Evolutionary conservation across 2,329 filamentous ascomycete genomes (phyloP).

Genomic region (Fusarium sp.): DNA sequence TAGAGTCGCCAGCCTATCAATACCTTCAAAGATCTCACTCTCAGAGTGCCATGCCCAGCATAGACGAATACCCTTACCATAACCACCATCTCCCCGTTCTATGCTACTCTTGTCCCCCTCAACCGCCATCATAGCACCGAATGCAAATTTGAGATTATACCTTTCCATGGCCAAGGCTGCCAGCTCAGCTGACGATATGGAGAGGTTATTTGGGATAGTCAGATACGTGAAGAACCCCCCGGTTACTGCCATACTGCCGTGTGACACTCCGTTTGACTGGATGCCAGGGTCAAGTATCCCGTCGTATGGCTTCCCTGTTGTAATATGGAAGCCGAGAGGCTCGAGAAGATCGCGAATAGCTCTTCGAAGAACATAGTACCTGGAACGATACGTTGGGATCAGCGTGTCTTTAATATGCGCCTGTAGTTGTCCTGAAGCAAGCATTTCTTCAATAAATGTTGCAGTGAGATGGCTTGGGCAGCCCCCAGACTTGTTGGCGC

Average conservation of each 20-base stretch:
- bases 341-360: neutral
- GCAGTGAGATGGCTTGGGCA: constrained; percentile 1
- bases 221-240: neutral
- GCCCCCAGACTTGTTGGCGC: neutral
- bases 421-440: neutral
- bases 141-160: neutral
- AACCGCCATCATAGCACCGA: neutral
- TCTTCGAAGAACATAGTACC: neutral
- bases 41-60: neutral
- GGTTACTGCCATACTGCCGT: neutral
- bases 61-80: neutral
- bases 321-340: neutral
- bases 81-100: neutral
- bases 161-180: neutral
- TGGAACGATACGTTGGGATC: neutral
- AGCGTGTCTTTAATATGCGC: neutral
- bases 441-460: neutral
- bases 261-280: neutral
- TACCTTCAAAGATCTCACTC: neutral
- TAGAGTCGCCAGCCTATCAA: neutral
- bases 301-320: neutral
- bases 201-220: neutral
- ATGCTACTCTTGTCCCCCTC: neutral
- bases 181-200: neutral
- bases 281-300: neutral